Conservation (phyloP, 2,329 filamentous ascomycete species). For the Orbilia quercus region DNA sequence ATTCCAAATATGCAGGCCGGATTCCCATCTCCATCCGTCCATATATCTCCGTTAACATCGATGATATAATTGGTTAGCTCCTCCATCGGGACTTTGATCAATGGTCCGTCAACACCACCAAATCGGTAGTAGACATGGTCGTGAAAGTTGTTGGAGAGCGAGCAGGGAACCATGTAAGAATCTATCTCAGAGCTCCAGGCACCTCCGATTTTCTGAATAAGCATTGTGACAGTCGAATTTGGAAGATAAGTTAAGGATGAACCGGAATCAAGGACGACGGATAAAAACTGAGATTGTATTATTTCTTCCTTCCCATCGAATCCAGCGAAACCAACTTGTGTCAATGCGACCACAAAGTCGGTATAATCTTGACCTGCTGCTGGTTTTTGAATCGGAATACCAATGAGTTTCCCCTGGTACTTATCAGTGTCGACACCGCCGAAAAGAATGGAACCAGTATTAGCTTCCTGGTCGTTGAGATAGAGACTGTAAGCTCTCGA, state of each 20-base stretch:
- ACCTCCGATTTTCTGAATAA: constrained; percentile 33
- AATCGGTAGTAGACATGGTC: constrained; percentile 63
- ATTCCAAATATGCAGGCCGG: constrained; percentile 75
- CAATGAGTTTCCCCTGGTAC: constrained; percentile 73
- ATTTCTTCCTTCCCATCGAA: constrained; percentile 61
- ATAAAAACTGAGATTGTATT: constrained; percentile 66
- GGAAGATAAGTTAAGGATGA: constrained; percentile 60
- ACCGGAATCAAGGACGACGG: constrained; percentile 75
- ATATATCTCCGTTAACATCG: constrained; percentile 66
- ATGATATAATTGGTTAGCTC: constrained; percentile 71
- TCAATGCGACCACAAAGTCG: constrained; percentile 77
- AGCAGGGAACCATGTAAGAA: constrained; percentile 68
- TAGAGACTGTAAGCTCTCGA: constrained; percentile 77
- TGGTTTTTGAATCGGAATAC: constrained; percentile 73
- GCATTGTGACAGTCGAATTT: constrained; percentile 28
- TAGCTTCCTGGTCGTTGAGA: constrained; percentile 70
- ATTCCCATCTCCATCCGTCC: constrained; percentile 68
- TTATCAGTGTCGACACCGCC: constrained; percentile 82
- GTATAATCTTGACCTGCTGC: constrained; percentile 66
- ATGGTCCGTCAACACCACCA: constrained; percentile 67
- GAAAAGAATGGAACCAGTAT: constrained; percentile 78
- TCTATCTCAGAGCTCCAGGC: constrained; percentile 44
- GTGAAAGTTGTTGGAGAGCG: constrained; percentile 68
- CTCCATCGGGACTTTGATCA: constrained; percentile 66
- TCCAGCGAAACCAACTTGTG: constrained; percentile 66